Evolutionary conservation across 2,329 filamentous ascomycete species (phyloP), one percentile per base, ranked within the genome.

Genomic region (Sporothrix humicola): DNA sequence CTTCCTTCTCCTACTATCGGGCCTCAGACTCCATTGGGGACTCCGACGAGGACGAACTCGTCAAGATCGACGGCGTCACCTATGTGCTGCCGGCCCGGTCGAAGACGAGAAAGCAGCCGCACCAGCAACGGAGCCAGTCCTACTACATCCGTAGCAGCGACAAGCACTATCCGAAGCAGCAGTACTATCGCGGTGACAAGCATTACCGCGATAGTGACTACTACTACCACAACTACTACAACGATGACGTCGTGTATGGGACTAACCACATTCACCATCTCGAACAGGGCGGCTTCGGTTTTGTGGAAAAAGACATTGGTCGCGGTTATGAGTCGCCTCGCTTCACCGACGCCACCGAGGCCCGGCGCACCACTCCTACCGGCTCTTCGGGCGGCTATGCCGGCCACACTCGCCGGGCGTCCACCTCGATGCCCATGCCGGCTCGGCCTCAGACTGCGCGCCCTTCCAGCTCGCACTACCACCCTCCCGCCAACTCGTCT

Each of bases 41-140:
- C 82, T 89, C 88, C 83, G 88, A 90, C 86, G 87, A 89, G 85
- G 88, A 89, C 84, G 87, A 89, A 82, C 81, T 76, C 76, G 82
- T 88, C 82, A 85, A 88, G 82, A 82, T 86, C 79, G 79, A 86
- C 80, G 86, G 85, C 77, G 79, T 84, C 80, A 87, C 83, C 76
- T 88, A 85, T 78, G 82, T 88, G 82, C 79, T 89, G 79, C 85
- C 85, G 74, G 83, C 85, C 77, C 82, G 84, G 81, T 84, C 86
- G 77, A 83, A 83, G 82, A 83, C 84, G 78, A 84, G 83, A 80
- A 80, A 80, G 78, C 78, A 54, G 26, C 69, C 52, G 79, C 76
- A 80, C 77, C 78, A 76, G 79, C 76, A 77, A 74, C 20, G 44
- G 26, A 54, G 63, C 23, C 42, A 58, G 56, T 69, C n/a, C 26